A percentile compares a stretch with the other conserved stretches of the same genome.
phyloP scores from a whole-genome alignment of 352 stramenopile species.

The Peronospora tabacina region DNA sequence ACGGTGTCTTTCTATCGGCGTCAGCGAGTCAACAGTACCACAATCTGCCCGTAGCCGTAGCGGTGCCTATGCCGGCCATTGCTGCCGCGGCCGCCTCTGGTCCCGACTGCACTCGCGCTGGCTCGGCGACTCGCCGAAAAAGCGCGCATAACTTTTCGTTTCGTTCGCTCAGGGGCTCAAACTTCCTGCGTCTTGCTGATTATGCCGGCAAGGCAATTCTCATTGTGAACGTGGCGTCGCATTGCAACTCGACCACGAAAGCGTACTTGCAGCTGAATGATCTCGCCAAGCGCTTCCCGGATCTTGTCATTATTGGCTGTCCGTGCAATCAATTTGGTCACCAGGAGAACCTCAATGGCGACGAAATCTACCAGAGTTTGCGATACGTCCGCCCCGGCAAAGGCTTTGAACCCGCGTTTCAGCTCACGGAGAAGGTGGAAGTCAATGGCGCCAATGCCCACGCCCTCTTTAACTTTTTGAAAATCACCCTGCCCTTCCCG shows the following conservation, averaged over 20 bases:
- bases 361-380: constrained; percentile 71
- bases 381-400: constrained; percentile 66
- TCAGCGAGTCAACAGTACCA: constrained; percentile 35
- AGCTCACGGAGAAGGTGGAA: constrained; percentile 71
- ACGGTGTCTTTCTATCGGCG: constrained; percentile 11
- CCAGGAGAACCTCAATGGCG: constrained; percentile 73
- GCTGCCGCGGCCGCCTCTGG: constrained; percentile 18
- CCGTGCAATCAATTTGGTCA: constrained; percentile 80
- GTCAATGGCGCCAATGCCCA: constrained; percentile 76
- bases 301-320: constrained; percentile 64
- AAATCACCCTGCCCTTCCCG: constrained; percentile 59
- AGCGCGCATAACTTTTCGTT: constrained; percentile 73
- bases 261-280: constrained; percentile 70
- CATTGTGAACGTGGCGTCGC: constrained; percentile 74
- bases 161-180: constrained; percentile 48
- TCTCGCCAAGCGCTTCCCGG: constrained; percentile 46
- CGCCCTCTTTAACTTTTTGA: constrained; percentile 71
- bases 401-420: constrained; percentile 61
- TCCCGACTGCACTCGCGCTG: constrained; percentile 24
- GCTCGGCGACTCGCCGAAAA: constrained; percentile 30
- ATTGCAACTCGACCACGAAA: constrained; percentile 75
- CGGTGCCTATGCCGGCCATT: constrained; percentile 29
- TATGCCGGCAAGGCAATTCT: constrained; percentile 58
- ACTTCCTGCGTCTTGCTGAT: constrained; percentile 59
- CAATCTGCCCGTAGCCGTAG: constrained; percentile 51